Percentiles rank a stretch among this genome's conserved stretches.
phyloP scores from a whole-genome alignment of 78 protist genomes.

The Speleostelium caveatum region DNA sequence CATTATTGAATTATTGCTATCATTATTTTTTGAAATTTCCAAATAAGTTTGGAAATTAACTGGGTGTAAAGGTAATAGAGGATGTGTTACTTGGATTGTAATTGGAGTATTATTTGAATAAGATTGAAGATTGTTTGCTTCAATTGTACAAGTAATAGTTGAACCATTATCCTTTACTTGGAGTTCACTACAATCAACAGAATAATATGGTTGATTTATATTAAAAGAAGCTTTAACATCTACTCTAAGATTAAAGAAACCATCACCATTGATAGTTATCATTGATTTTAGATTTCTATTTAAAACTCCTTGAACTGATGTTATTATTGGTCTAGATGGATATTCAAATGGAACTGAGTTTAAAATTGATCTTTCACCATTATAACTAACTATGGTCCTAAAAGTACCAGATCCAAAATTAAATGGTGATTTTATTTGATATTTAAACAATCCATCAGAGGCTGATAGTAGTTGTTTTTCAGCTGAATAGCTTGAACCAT shows the following conservation, averaged over 20 bases:
- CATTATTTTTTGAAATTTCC: too few species aligned
- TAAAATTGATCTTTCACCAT: background rate
- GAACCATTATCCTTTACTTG: too few species aligned
- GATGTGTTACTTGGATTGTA: background rate
- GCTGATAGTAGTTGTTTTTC: background rate
- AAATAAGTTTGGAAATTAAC: background rate
- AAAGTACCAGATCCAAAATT: background rate
- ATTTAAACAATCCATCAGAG: background rate
- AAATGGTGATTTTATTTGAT: background rate
- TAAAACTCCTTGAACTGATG: too few species aligned
- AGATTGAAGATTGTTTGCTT: background rate
- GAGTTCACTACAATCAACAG: too few species aligned
- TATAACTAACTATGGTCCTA: background rate
- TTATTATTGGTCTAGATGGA: background rate
- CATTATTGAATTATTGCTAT: too few species aligned
- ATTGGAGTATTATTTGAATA: background rate
- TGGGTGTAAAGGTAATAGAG: too few species aligned
- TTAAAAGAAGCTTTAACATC: background rate
- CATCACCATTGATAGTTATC: background rate
- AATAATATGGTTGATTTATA: background rate
- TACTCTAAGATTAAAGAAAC: background rate
- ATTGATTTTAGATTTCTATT: background rate
- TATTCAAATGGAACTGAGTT: slow-evolving; percentile 1
- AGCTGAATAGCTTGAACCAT: background rate
- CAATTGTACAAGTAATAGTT: too few species aligned